These are phyloP conservation scores for Priceomyces medius DNA, from an alignment of 805 yeast genomes.

Conservation along the genomic window DNA sequence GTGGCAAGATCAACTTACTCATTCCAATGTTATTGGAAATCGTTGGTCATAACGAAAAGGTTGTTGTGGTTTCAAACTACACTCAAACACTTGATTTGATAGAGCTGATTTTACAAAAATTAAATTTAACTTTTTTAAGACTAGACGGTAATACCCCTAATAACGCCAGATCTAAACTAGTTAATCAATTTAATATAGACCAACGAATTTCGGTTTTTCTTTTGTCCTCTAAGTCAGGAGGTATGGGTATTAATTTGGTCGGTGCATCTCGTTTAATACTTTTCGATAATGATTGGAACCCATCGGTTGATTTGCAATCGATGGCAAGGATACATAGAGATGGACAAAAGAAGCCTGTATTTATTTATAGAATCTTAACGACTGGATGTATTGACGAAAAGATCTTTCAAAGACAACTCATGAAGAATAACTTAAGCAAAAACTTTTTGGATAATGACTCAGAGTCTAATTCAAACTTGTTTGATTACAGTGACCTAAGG, in stretches of 20 bases:
- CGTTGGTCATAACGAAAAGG: conserved; percentile 55
- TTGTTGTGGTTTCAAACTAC: conserved; percentile 82
- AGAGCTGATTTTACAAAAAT: conserved; percentile 51
- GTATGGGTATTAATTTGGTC: conserved; percentile 83
- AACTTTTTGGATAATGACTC: conserved; percentile 51
- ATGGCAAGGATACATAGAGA: conserved; percentile 95
- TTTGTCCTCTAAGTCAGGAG: conserved; percentile 89
- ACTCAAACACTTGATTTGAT: conserved; percentile 83
- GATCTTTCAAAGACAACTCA: conserved; percentile 85
- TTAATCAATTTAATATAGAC: conserved; percentile 62
- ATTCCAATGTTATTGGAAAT: conserved; percentile 56
- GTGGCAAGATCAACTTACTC: conserved; percentile 69
- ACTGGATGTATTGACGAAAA: conserved; percentile 94
- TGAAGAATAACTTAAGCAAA: conserved; percentile 77
- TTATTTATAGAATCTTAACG: conserved; percentile 77
- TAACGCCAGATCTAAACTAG: conserved; percentile 61
- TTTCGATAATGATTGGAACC: conserved; percentile 97
- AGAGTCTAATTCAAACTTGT: conserved; percentile 59
- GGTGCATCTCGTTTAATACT: conserved; percentile 87
- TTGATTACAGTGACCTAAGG: conserved; percentile 64
- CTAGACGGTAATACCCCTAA: conserved; percentile 85
- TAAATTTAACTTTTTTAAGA: conserved; percentile 54
- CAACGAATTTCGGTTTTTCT: conserved; percentile 59
- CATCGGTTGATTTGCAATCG: conserved; percentile 87
- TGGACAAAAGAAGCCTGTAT: conserved; percentile 80